Evolutionary conservation across 2,329 filamentous ascomycete genomes (phyloP), one percentile per base, ranked within the genome.

Genomic region (Pseudogymnoascus sp.): DNA sequence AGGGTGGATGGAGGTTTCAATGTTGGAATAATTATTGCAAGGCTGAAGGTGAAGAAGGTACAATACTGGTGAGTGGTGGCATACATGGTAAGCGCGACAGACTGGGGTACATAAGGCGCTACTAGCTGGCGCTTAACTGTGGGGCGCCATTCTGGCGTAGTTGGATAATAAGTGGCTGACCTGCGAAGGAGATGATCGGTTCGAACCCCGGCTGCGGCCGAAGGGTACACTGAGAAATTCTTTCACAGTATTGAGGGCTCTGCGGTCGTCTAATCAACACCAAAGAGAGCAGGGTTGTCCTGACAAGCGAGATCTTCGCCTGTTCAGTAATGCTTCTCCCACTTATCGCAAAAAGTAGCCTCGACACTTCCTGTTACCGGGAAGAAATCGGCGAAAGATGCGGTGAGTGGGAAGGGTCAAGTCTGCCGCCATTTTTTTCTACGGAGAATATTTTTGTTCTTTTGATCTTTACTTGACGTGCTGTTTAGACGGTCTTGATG

Each of bases 201-300:
- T 54, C 48, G 48, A 54, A 6, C 48, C 25, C 25, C n/a, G 25
- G 21, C 28, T 10, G 11, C 3, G 7, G 21, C 21, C 14, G 43
- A 6, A 31, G 41, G 21, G 14, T 16, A 31, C 23, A 16, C 14
- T 4, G 23, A 28, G 23, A 54, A n/a, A 16, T 54, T 54, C 45
- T 54, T 54, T 54, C 23, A 23, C 14, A 28, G 45, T 54, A 54
- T 54, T 28, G 45, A 54, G 45, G 45, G 45, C 45, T 54, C 45
- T 28, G 23, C 25, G 45, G 45, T 28, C 11, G 23, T 28, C 14
- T 31, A 3, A 28, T 4, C 28, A 31, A 54, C 45, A 54, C 45
- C 45, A 54, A 31, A 16, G 45, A 54, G 23, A 54, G 45, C 45
- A 54, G 45, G 45, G 45, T 54, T 54, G 45, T 54, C 45, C 45